These are phyloP conservation scores for Chaetothyriales sp. DNA, from an alignment of 2,329 filamentous ascomycete species.

Conservation along the genomic window DNA sequence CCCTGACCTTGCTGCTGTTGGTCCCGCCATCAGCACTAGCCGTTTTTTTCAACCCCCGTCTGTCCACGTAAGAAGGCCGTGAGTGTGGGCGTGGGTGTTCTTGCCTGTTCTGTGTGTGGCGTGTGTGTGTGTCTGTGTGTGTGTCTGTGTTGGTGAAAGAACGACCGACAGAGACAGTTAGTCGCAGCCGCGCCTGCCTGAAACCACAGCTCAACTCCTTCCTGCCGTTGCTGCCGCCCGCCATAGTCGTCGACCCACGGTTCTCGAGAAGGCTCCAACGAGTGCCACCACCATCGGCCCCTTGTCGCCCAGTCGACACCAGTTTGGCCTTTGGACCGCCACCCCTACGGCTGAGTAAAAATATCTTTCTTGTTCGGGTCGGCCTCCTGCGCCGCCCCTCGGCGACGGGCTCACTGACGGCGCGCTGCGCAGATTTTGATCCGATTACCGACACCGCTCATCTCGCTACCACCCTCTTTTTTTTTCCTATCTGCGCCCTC, in stretches of 20 bases:
- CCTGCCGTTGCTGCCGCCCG: background rate
- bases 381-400: background rate
- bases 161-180: background rate
- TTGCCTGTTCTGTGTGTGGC: too few relatives aligned
- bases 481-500: slow-evolving; percentile 2
- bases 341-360: background rate
- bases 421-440: background rate
- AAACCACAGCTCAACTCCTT: background rate
- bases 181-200: background rate
- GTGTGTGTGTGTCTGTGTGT: background rate
- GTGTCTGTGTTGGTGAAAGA: background rate
- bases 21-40: background rate
- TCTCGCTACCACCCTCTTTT: background rate
- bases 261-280: background rate
- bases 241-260: background rate
- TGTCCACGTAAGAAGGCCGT: background rate
- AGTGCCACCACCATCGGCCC: background rate
- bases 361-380: background rate
- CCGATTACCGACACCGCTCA: background rate
- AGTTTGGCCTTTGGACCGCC: too few relatives aligned
- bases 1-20: background rate
- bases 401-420: background rate
- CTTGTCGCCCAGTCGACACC: background rate
- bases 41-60: background rate
- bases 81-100: background rate